Evolutionary conservation across 331 rosid genomes (phyloP).

Genomic region (Pyrus hybrid): DNA sequence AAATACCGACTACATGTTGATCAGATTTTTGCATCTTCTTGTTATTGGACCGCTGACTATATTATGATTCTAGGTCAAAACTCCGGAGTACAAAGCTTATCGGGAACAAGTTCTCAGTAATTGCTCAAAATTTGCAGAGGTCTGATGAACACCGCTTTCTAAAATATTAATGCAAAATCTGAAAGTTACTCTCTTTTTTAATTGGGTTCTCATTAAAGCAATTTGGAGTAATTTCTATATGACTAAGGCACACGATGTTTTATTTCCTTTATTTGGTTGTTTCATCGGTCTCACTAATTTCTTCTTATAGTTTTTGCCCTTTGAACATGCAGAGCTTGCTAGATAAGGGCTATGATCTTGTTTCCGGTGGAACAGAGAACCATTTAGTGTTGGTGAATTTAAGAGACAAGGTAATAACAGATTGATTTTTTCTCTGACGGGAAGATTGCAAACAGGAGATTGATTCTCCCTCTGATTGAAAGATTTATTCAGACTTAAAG

Average conservation of each 20-base stretch:
- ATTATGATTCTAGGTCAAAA: conserved; percentile 39
- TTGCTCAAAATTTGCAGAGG: conserved; percentile 67
- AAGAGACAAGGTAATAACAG: conserved; percentile 56
- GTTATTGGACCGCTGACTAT: neutral
- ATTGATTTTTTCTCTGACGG: conserved; percentile 4
- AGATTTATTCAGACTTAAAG: neutral
- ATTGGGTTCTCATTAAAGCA: neutral
- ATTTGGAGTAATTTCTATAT: neutral
- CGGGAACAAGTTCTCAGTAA: conserved; percentile 79
- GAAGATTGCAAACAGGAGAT: neutral
- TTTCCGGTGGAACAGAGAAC: conserved; percentile 92
- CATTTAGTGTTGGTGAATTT: conserved; percentile 81
- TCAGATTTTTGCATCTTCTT: neutral
- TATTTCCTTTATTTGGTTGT: conserved; percentile 2
- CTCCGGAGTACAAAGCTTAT: conserved; percentile 78
- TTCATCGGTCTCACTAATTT: conserved; percentile 6
- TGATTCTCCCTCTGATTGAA: conserved; percentile 3
- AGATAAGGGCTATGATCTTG: conserved; percentile 77
- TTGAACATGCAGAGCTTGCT: conserved; percentile 64
- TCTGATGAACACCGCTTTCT: conserved; percentile 3
- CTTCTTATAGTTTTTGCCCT: conserved; percentile 11
- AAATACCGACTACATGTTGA: neutral
- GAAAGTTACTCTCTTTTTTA: neutral
- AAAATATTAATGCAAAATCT: neutral
- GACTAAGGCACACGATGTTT: neutral